Evolutionary conservation across 2,329 filamentous ascomycete species (phyloP).

Genomic region (Alternaria longipes): DNA sequence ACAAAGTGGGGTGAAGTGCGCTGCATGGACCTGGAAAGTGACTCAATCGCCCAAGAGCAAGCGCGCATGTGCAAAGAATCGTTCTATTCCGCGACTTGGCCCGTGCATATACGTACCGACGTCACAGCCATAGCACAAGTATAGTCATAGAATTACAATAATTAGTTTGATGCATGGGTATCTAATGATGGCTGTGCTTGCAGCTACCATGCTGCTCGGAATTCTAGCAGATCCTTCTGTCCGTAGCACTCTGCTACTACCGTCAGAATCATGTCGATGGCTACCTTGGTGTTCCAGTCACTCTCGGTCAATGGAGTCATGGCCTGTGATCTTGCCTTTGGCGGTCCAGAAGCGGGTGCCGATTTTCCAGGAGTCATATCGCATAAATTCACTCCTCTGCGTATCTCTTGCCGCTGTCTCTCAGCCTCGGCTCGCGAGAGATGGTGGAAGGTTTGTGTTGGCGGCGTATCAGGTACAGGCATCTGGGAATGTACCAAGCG

Average conservation of each 20-base stretch:
- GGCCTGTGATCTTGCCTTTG: background rate
- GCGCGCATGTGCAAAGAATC: slow-evolving; percentile 29
- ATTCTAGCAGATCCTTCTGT: slow-evolving; percentile 83
- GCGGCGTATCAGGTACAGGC: slow-evolving; percentile 8
- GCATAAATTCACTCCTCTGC: slow-evolving; percentile 10
- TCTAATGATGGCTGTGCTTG: background rate
- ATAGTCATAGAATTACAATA: slow-evolving; percentile 4
- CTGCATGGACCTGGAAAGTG: slow-evolving; percentile 41
- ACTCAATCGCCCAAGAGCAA: slow-evolving; percentile 37
- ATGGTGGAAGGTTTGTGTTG: background rate
- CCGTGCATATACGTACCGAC: slow-evolving; percentile 23
- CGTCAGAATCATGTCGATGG: slow-evolving; percentile 90
- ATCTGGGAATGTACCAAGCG: slow-evolving; percentile 35
- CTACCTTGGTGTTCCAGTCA: slow-evolving; percentile 64
- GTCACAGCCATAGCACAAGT: slow-evolving; percentile 15
- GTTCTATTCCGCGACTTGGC: slow-evolving; percentile 17
- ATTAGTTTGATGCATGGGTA: slow-evolving; percentile 8
- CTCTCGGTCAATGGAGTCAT: slow-evolving; percentile 49
- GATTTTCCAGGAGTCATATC: background rate
- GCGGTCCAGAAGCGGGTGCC: background rate
- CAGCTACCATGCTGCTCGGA: slow-evolving; percentile 61
- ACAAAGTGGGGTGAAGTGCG: slow-evolving; percentile 42
- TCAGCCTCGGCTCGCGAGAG: slow-evolving; percentile 35
- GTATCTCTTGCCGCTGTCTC: slow-evolving; percentile 29
- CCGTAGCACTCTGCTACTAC: slow-evolving; percentile 89